phyloP scores from a whole-genome alignment of 139 green algal species.

The Pleodorina starrii region DNA sequence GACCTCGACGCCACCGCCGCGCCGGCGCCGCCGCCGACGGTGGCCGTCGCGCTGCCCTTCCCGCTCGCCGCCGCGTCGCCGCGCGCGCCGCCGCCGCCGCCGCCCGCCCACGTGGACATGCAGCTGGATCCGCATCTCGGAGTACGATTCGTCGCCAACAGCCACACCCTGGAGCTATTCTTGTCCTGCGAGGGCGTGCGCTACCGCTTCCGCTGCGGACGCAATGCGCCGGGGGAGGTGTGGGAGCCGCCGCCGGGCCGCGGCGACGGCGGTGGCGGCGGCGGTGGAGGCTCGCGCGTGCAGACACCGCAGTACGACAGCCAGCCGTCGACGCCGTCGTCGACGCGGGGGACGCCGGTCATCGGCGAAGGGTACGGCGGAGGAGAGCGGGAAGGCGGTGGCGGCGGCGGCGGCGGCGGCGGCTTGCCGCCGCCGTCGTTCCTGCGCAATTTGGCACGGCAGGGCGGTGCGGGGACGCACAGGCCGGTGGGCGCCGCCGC shows the following conservation, averaged over 20 bases:
- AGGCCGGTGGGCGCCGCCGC: not conserved
- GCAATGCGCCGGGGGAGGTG: not conserved
- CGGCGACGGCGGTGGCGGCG: not conserved
- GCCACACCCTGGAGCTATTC: constrained; percentile 25
- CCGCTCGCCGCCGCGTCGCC: not conserved
- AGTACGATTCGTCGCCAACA: not conserved
- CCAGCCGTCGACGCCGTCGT: not conserved
- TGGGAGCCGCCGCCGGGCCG: constrained; percentile 41
- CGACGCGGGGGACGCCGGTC: not conserved
- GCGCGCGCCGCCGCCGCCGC: not conserved
- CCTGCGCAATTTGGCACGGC: constrained; percentile 35
- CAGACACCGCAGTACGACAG: not conserved
- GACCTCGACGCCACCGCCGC: not conserved
- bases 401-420: not conserved
- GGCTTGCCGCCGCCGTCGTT: constrained; percentile 28
- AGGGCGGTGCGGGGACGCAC: constrained; percentile 38
- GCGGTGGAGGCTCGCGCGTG: not conserved
- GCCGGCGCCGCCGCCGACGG: not conserved
- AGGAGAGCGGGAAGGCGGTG: not conserved
- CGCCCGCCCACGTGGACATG: constrained; percentile 43
- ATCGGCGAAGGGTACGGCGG: not conserved
- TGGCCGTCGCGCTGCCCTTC: not conserved
- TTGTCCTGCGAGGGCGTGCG: constrained; percentile 23
- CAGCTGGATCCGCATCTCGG: constrained; percentile 39
- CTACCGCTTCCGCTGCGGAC: constrained; percentile 1